Evolutionary conservation across 2,329 filamentous ascomycete species (phyloP), one percentile per base, ranked within the genome.

Genomic region (Endoconidiophora polonica): DNA sequence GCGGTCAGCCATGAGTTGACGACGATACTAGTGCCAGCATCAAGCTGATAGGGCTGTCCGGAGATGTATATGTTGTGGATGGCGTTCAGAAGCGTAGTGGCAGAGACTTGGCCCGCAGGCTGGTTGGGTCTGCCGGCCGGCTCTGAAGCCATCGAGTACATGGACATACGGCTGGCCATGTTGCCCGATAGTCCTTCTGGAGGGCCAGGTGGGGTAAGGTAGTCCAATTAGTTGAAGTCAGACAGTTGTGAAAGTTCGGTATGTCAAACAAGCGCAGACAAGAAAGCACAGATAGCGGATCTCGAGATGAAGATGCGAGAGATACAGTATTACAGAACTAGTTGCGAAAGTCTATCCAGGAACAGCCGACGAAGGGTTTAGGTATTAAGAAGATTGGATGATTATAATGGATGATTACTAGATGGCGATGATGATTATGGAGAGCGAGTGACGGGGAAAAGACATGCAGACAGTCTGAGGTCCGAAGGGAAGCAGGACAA

Each of bases 1-100:
- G 86, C 85, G 3, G 86, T 94, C 48, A 91, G 74, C 88, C 88
- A 95, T 52, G 87, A 95, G 67, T 96, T 96, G 56, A 96, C 86
- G 0, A 91, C 88, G 38, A 96, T 65, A 62, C 86, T 94, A 36
- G 88, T 91, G 57, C 86, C 86, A 44, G 87, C 81, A 65, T 98
- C 91, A 43, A 98, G 76, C 55, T 74, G 73, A 63, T 94, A 91
- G n/a, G 90, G 78, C 59, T 86, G 79, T 26, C 79, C 80, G 2
- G 83, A 79, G 44, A 85, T 75, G 65, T 94, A 96, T 60, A 84
- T 82, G 58, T 86, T 87, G 67, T 98, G 91, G 43, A 95, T 74
- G 50, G 86, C 78, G 66, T 96, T 96, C 50, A 98, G 76, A 44
- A 96, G 75, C 0, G 87, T 94, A 1, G 88, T 94, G 2, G 90